Evolutionary conservation across 2,329 filamentous ascomycete species (phyloP), one percentile per base, ranked within the genome.

Genomic region (Fusarium sterilihyphosum): DNA sequence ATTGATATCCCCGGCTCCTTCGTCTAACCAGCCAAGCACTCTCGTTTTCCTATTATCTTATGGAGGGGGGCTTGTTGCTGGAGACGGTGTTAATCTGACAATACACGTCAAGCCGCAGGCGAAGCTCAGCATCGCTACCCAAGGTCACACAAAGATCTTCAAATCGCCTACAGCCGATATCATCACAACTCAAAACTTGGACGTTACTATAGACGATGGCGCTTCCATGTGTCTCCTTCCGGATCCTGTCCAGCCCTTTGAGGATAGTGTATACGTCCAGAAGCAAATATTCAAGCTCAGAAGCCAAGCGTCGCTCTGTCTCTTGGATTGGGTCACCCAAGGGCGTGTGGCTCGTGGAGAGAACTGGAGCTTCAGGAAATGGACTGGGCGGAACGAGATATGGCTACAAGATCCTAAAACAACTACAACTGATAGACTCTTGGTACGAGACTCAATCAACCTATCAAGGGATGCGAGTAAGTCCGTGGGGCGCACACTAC

Each of bases 61-160:
- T 81, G 96, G 96, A 57, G 96, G 96, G 49, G 96, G 96, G 5
- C 90, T 99, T 20, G 93, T 99, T 4, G 94, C 93, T 18, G 95
- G 95, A 47, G 96, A 99, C 82, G 87, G 89, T 73, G 92, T 98
- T 81, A 87, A 92, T 78, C 89, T 99, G 33, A 85, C 86, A 26
- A 88, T 98, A 70, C 87, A 88, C 16, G 86, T 98, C 54, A 89
- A 90, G 17, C 77, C 86, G 6, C 83, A 85, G 6, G 92, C 94
- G 9, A 92, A 91, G 69, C 88, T 98, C 61, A 90, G 87, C 76
- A 84, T 92, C 41, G 89, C 90, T 68, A 92, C 90, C 2, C 90
- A 92, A 85, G 96, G 96, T 60, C 94, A 95, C 83, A 98, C 96
- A 69, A 99, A 98, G 85, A 91, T 99, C 77, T 98, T 98, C 88